Evolutionary conservation across 768 basidiomycete species (phyloP), one percentile per base, ranked within the genome.

Genomic region (Hypholoma fasciculare): DNA sequence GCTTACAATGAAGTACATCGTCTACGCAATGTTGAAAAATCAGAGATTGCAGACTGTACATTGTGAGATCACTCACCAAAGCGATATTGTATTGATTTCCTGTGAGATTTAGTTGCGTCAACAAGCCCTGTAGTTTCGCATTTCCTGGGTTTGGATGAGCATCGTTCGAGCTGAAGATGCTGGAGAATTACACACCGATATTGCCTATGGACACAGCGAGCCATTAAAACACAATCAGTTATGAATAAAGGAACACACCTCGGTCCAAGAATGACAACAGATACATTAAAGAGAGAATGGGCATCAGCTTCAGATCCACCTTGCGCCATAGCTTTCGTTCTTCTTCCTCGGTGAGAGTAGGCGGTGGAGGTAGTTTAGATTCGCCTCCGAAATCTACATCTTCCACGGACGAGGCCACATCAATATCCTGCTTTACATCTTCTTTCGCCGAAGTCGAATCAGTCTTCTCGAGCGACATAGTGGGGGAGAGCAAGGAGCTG

Each of bases 1-100:
- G 70, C 84, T 54, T 64, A 88, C 87, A 42, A 90, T 80, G 66
- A 88, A 89, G 64, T 81, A 90, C 82, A 86, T 85, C 0, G 86
- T 88, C 87, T 89, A 52, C 7, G 26, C 8, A 46, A 27, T 14
- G 23, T 54, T 42, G 13, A 52, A 8, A 54, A n/a, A 27, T 54
- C 43, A 26, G 26, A 30, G 14, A 12, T 26, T 16, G 23, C 3
- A 38, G 42, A 12, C 43, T 37, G 11, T 5, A 40, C 36, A 49
- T 34, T 26, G 49, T 38, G 50, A 14, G 20, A 5, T n/a, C 13
- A 61, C 70, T 20, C 47, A 88, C 88, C 67, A 90, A 67, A 0
- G 86, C 86, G 39, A 88, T 82, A 59, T 89, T 89, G 61, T 87
- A 91, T 61, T 81, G 72, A 64, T 84, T 79, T 8, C 84, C 82